phyloP scores from a whole-genome alignment of 164 flowering plant genomes.

The Chloranthus sessilifolius region DNA sequence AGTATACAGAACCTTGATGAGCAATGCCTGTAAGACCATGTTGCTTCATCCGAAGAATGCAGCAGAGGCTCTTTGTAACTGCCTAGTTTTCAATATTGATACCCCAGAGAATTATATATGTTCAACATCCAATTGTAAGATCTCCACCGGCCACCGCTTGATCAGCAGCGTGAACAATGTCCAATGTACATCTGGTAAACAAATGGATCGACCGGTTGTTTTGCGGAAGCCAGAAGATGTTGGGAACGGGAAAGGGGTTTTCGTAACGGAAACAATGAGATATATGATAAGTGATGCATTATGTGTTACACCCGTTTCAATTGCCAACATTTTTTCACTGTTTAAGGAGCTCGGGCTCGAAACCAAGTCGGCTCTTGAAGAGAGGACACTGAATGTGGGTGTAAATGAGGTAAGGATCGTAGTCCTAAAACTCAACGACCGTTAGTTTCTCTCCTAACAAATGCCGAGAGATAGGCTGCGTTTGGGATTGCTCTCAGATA shows the following conservation, averaged over 20 bases:
- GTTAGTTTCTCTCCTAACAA: too few species aligned
- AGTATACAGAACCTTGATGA: slow-evolving; percentile 12
- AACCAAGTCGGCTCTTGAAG: not conserved
- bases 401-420: slow-evolving; percentile 6
- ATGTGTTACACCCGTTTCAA: slow-evolving; percentile 5
- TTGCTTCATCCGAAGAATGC: slow-evolving; percentile 8
- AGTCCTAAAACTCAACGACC: too few species aligned
- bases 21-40: slow-evolving; percentile 9
- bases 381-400: slow-evolving; percentile 6
- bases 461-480: too few species aligned
- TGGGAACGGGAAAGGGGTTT: not conserved
- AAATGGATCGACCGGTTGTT: not conserved
- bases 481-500: too few species aligned
- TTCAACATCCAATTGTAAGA: not conserved
- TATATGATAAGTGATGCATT: slow-evolving; percentile 16
- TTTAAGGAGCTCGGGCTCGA: not conserved
- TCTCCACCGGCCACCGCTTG: not conserved
- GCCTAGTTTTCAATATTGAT: slow-evolving; percentile 2
- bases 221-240: not conserved
- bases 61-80: slow-evolving; percentile 1
- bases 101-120: not conserved
- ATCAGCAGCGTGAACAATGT: not conserved
- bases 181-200: slow-evolving; percentile 3
- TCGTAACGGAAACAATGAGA: slow-evolving; percentile 3
- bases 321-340: not conserved